Base-by-base conservation (phyloP, 2,329 filamentous ascomycete species). In the Trichoderma sp. region DNA sequence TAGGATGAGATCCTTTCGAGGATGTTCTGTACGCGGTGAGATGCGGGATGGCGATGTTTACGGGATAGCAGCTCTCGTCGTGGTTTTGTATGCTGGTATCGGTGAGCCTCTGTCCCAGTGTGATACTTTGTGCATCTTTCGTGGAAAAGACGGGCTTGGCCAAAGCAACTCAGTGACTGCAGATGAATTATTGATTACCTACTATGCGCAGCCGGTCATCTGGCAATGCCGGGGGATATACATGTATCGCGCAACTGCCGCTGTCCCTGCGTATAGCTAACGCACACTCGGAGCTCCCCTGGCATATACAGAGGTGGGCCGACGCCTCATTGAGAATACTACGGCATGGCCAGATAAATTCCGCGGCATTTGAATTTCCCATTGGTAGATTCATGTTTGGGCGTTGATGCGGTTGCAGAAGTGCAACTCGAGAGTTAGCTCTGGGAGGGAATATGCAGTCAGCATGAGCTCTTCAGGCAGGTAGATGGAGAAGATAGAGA, bases 401-500 rank as follows among this genome's bases (percentile, higher is more conserved):
- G 33, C 14, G 4, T 43, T 19, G 27, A 57, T 56, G 29, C 16
- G 35, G 37, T 65, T 57, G 52, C 24, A 57, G 27, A 33, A 37
- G 35, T 27, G 62, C 8, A 47, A 66, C 53, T 29, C 53, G 37
- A 49, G 47, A 33, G 52, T 29, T 21, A 21, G 19, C 24, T 29
- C 21, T 43, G 27, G 24, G 57, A 59, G 10, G 31, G 10, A 21
- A 43, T 4, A 66, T 59, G 63, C 63, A 67, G 63, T 67, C 63
- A 67, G 63, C 63, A 67, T 27, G 16, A 14, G 35, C 49, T 35
- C 55, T 67, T 67, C 55, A 37, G 63, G 55, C 63, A 67, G 63
- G 63, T 67, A 27, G 29, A 35, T 21, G 19, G n/a, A 13, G 1
- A 21, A 47, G 19, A 47, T 11, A 49, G n/a, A 21, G n/a, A 13